phyloP scores from a whole-genome alignment of 371 early-diverging fungal genomes.

The Mucor racemosus region DNA sequence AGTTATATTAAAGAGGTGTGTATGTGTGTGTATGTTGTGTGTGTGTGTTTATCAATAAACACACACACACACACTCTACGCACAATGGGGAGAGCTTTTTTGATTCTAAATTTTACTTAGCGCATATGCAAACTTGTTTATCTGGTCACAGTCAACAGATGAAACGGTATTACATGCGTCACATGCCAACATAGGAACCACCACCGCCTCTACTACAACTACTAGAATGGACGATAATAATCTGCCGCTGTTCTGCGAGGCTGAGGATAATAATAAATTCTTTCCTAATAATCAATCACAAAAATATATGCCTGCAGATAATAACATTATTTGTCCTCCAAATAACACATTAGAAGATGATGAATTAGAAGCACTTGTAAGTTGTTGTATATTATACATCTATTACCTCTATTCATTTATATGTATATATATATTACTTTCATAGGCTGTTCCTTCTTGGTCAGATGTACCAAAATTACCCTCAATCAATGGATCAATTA shows the following conservation, averaged over 20 bases:
- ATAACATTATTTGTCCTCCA: slow-evolving; percentile 1
- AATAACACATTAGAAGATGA: slow-evolving; percentile 27
- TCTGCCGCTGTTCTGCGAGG: not conserved
- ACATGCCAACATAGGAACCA: slow-evolving; percentile 4
- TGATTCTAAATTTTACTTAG: slow-evolving; percentile 52
- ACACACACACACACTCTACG: not conserved
- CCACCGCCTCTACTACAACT: not conserved
- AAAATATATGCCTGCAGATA: slow-evolving; percentile 5
- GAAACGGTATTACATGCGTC: slow-evolving; percentile 36
- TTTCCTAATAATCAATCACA: slow-evolving; percentile 5
- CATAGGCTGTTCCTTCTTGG: slow-evolving; percentile 53
- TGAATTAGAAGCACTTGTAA: slow-evolving; percentile 52
- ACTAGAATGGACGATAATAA: not conserved
- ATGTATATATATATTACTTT: not conserved
- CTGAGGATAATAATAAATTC: slow-evolving; percentile 8
- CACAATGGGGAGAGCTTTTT: slow-evolving; percentile 12
- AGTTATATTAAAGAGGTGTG: no score
- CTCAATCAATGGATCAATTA: slow-evolving; percentile 23
- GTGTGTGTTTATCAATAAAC: no score
- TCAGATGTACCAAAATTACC: slow-evolving; percentile 35
- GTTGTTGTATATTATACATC: not conserved
- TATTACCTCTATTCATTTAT: not conserved
- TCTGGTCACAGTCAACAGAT: slow-evolving; percentile 51
- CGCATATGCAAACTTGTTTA: slow-evolving; percentile 42
- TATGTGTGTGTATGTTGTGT: not conserved